Evolutionary conservation across 139 green algal species (phyloP), one percentile per base, ranked within the genome.

Genomic region (Haematococcus lacustris): DNA sequence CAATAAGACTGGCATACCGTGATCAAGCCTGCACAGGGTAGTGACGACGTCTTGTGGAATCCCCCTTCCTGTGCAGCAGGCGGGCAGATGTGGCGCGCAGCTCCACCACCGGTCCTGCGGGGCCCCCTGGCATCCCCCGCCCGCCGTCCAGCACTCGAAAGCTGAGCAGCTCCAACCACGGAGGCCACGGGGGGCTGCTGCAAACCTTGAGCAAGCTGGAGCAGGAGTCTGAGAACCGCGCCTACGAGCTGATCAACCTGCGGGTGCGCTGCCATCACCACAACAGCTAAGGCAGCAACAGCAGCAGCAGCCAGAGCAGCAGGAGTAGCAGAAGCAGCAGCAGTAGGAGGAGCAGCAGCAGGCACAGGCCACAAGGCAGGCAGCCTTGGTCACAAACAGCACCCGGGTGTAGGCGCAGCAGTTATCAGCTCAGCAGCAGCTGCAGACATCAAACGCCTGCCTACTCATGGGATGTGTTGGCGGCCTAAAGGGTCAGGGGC

Each of bases 151-250:
- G n/a, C n/a, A n/a, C n/a, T n/a, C n/a, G n/a, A n/a, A n/a, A n/a
- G n/a, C n/a, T n/a, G n/a, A n/a, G n/a, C n/a, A n/a, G n/a, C n/a
- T 26, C 53, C 4, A 57, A 57, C 21, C 13, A 23, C 21, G 53
- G 21, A 30, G 23, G 4, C 53, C 30, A 64, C 53, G 23, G 23
- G 4, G 53, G 23, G 21, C 53, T 83, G 7, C 53, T 83, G 1
- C 78, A 83, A 23, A 83, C 78, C 1, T 51, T 83, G 3, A 75
- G 65, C 39, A 83, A 83, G 70, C 67, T 83, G 6, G 78, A 83
- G 30, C 68, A 79, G 32, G 71, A 83, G 47, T 71, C 53, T 1
- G 78, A 83, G 65, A 74, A 77, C 60, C 9, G 78, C 25, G 78
- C 78, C 1, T 83, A 75, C 37, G 73, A 83, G 73, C 70, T 83